Conservation (phyloP, 2,329 filamentous ascomycete genomes). For the Aspergillus versicolor region DNA sequence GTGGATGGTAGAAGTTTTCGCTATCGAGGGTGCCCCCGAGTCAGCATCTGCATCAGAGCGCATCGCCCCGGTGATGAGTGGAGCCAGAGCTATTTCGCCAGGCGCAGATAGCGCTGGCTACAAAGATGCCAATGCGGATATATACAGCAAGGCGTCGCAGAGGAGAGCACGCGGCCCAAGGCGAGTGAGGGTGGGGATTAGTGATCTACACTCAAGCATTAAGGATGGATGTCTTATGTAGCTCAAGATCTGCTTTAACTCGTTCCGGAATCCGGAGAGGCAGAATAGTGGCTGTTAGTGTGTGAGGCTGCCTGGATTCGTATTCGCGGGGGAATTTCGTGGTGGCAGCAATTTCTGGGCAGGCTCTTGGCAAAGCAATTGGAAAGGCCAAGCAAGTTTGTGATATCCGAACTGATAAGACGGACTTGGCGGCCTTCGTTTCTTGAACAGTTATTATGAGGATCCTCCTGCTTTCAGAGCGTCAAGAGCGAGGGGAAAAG, state of each 20-base stretch:
- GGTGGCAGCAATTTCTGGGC: conserved; percentile 3
- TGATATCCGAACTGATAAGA: conserved; percentile 1
- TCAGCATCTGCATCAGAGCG: conserved; percentile 12
- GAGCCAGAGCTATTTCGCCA: conserved; percentile 27
- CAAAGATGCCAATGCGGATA: conserved; percentile 17
- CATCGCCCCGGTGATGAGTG: conserved; percentile 30
- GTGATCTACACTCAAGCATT: conserved; percentile 49
- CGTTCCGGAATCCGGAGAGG: conserved; percentile 3
- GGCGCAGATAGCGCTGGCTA: conserved; percentile 21
- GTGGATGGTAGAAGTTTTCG: conserved; percentile 88
- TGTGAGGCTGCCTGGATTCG: conserved; percentile 1
- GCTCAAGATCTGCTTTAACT: conserved; percentile 16
- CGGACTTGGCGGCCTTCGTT: conserved; percentile 2
- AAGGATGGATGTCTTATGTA: conserved; percentile 52
- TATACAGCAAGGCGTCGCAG: conserved; percentile 11
- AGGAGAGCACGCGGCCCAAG: conserved; percentile 17
- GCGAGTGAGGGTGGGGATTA: conserved; percentile 43
- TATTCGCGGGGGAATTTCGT: conserved; percentile 2
- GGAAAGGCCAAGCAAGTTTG: neutral
- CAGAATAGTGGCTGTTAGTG: neutral
- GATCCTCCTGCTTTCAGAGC: neutral
- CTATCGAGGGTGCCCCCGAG: conserved; percentile 27
- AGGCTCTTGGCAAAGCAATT: neutral
- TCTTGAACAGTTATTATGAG: neutral
- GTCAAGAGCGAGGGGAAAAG: neutral